Base-by-base conservation (phyloP, 2,329 filamentous ascomycete genomes). In the Raffaelea deltoideospora region DNA sequence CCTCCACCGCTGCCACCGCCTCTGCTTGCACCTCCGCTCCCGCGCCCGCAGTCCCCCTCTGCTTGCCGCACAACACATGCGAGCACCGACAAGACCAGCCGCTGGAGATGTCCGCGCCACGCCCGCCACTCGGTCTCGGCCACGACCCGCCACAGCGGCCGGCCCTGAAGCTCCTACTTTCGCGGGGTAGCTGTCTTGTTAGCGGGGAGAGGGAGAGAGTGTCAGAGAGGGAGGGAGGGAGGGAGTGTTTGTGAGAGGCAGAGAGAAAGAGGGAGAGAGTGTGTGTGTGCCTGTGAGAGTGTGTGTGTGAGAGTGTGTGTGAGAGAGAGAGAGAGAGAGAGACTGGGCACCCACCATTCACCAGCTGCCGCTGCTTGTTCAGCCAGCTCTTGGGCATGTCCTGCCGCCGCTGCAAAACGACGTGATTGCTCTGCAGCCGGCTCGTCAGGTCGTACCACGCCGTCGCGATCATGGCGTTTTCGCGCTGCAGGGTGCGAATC, bases 371-470 rank as follows among this genome's bases (percentile, higher is more conserved):
- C 65, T 90, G 83, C 63, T 82, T 86, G 50, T 82, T 82, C 48
- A 92, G 60, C 81, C 82, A 92, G 58, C 81, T 87, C 57, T 75
- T 79, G 13, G 82, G 79, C 47, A 71, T 70, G 48, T 88, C 81
- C 47, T 74, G 73, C 47, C 80, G 69, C 45, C 84, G 65, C 51
- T 86, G 79, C 43, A 92, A 59, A 37, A 83, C 74, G 30, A 88
- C 78, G 43, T 82, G 81, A 53, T 87, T 88, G 60, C 80, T 86
- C 58, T 90, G 83, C 47, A 92, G 57, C 35, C 84, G 68, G 51
- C 69, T 77, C 20, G 78, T 76, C 49, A 90, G 69, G 55, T 88
- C 82, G 58, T 87, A 87, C 82, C 82, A 92, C 3, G 84, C 84
- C n/a, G 76, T 80, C 20, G 78, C 66, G 48, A 92, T 84, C 51